These are phyloP conservation scores for Discostella stelligeroides DNA, from an alignment of 108 stramenopile genomes.

Conservation along the genomic window DNA sequence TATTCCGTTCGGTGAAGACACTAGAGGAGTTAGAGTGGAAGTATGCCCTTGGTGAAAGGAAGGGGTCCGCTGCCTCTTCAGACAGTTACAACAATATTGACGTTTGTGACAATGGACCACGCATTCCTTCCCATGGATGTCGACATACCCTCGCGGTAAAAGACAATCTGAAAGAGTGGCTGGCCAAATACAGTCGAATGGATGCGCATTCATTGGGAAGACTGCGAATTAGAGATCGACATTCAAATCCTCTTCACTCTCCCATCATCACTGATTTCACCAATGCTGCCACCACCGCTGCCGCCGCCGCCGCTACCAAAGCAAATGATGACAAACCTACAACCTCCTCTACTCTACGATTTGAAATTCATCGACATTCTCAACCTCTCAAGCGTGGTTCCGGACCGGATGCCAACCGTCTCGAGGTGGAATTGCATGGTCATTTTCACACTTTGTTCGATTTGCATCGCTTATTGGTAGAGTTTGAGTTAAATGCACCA, in stretches of 20 bases:
- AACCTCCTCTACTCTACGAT: slow-evolving; percentile 31
- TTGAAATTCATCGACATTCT: slow-evolving; percentile 68
- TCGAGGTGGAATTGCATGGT: slow-evolving; percentile 72
- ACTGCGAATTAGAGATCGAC: slow-evolving; percentile 67
- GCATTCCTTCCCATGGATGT: slow-evolving; percentile 28
- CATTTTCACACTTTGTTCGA: slow-evolving; percentile 72
- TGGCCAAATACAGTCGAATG: slow-evolving; percentile 38
- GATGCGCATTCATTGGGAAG: slow-evolving; percentile 62
- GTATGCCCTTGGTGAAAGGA: slow-evolving; percentile 15
- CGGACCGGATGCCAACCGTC: slow-evolving; percentile 55
- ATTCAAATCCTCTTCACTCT: slow-evolving; percentile 45
- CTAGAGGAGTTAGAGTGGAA: slow-evolving; percentile 49
- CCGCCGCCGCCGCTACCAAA: background rate
- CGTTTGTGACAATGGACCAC: too few species aligned
- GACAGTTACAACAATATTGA: background rate
- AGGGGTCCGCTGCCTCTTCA: background rate
- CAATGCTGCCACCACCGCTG: background rate
- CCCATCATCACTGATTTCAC: background rate
- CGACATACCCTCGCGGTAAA: slow-evolving; percentile 51
- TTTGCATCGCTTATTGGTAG: slow-evolving; percentile 68
- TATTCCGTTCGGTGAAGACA: slow-evolving; percentile 68
- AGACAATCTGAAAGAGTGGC: slow-evolving; percentile 37
- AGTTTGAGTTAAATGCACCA: slow-evolving; percentile 37
- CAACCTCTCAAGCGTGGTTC: slow-evolving; percentile 50
- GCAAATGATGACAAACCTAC: background rate